Conservation (phyloP, 2,329 filamentous ascomycete species). For the Fusarium papillatum region DNA sequence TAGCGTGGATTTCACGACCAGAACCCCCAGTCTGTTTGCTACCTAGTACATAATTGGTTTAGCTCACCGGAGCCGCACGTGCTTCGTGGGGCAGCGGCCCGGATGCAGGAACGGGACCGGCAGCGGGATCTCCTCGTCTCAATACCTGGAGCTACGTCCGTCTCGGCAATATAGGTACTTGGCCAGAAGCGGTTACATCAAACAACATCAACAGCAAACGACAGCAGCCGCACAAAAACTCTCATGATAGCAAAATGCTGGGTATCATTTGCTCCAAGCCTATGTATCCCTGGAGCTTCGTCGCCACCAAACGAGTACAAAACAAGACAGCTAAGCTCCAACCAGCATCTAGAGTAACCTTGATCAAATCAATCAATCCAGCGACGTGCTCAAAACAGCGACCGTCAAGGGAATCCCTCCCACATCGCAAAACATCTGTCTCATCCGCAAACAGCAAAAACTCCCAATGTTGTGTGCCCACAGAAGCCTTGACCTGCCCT, state of each 20-base stretch:
- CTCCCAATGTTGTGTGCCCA: conserved; percentile 22
- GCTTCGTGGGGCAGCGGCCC: conserved; percentile 37
- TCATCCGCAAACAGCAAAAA: conserved; percentile 16
- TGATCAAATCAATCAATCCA: conserved; percentile 3
- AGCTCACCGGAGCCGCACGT: conserved; percentile 19
- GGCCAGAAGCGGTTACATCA: background rate
- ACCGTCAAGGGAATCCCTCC: conserved; percentile 26
- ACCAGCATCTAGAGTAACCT: conserved; percentile 17
- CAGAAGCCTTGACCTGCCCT: conserved; percentile 10
- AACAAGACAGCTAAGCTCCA: background rate
- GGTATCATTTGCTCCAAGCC: conserved; percentile 44
- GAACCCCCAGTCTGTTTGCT: conserved; percentile 23
- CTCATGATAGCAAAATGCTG: conserved; percentile 37
- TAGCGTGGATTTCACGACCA: conserved; percentile 23
- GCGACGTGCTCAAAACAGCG: conserved; percentile 18
- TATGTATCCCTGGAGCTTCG: conserved; percentile 32
- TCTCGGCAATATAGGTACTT: background rate
- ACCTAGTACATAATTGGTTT: conserved; percentile 7
- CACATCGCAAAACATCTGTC: conserved; percentile 26
- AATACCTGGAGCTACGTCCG: conserved; percentile 1
- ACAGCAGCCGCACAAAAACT: background rate
- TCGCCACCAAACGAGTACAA: conserved; percentile 26
- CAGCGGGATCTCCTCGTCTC: conserved; percentile 4
- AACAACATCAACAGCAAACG: background rate
- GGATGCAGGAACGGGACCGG: conserved; percentile 38